Conservation (phyloP, 352 stramenopile genomes). For the Elongisporangium prolatum region DNA sequence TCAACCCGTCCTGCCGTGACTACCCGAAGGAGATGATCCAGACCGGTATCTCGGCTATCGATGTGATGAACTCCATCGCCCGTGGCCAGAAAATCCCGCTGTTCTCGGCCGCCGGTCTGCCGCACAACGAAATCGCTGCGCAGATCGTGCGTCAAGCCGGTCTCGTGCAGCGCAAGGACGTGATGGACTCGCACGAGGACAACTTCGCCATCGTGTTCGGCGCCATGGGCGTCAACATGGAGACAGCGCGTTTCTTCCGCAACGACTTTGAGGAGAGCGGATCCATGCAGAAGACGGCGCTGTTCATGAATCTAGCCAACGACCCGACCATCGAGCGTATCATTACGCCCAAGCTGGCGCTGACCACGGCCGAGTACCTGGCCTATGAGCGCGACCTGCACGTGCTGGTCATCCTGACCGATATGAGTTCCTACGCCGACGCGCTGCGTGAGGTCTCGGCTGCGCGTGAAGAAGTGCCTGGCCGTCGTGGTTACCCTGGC, state of each 20-base stretch:
- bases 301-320: conserved; percentile 99
- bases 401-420: conserved; percentile 99
- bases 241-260: conserved; percentile 96
- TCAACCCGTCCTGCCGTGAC: conserved; percentile 98
- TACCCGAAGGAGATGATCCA: conserved; percentile 99
- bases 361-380: conserved; percentile 99
- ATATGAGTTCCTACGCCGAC: conserved; percentile 99
- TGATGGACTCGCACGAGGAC: conserved; percentile 97
- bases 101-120: conserved; percentile 97
- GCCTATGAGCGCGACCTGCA: conserved; percentile 99
- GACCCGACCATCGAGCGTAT: conserved; percentile 99
- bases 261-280: conserved; percentile 97
- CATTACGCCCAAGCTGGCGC: conserved; percentile 97
- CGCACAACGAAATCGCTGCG: conserved; percentile 98
- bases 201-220: conserved; percentile 99
- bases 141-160: conserved; percentile 99
- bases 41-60: conserved; percentile 99
- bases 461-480: conserved; percentile 94
- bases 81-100: conserved; percentile 99
- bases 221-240: conserved; percentile 99
- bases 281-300: conserved; percentile 97
- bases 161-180: conserved; percentile 98
- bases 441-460: conserved; percentile 96
- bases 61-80: conserved; percentile 99
- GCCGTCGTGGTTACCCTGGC: conserved; percentile 97